Evolutionary conservation across 2,329 filamentous ascomycete species (phyloP), one percentile per base, ranked within the genome.

Genomic region (Paecilomyces niveus): DNA sequence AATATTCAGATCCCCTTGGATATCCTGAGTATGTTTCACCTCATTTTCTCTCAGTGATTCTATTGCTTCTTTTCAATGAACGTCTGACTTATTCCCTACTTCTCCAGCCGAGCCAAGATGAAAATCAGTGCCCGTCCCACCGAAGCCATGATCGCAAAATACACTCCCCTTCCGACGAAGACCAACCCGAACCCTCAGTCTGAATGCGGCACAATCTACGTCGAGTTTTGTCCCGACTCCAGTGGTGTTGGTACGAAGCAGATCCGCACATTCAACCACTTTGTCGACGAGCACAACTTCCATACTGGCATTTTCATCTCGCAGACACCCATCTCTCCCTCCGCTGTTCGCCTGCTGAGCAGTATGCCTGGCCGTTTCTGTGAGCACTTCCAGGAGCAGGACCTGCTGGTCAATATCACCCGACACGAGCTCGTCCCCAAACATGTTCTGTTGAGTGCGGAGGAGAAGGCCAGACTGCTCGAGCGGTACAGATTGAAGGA

Each of bases 401-500:
- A 99, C 77, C 78, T 99, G 67, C 83, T 97, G 60, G 92, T 99
- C 76, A 99, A 99, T 78, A 97, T 99, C 75, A 97, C 93, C 60
- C 90, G 92, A 74, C 94, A 99, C 79, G 93, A 97, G 77, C 84
- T 99, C 58, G 94, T 99, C 31, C 94, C 94, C 52, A 92, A 89
- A 73, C 94, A 99, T 72, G 87, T 97, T 39, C 78, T 97, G 61
- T 85, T 99, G 58, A 96, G 90, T 68, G 84, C 86, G 53, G 91
- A 95, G 68, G 94, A 99, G 81, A 97, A 97, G 83, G 78, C 79
- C 53, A 88, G 89, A 39, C 79, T 99, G 69, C 81, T 99, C 61
- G 86, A 92, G 77, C 83, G 94, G 62, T 99, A 99, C 78, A 86
- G 94, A 54, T 78, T 99, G 74, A 97, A 97, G 85, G 94, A 99